Base-by-base conservation (phyloP, 2,329 filamentous ascomycete species). In the Pyricularia sp. region DNA sequence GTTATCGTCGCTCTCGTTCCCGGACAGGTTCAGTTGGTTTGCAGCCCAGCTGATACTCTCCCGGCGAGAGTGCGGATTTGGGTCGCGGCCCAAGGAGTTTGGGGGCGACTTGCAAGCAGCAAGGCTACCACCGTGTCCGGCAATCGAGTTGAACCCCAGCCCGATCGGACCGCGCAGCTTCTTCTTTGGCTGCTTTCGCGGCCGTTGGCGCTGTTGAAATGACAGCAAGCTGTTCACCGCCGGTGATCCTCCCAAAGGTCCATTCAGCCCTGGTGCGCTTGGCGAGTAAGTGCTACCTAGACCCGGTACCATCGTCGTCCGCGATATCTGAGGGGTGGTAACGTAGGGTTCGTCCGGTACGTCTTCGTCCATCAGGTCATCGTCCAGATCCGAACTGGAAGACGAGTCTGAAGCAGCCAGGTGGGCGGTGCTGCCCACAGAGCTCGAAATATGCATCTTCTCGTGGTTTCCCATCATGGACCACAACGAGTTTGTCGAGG, bases 11-110 rank as follows among this genome's bases (percentile, higher is more conserved):
- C 88, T 90, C 70, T 96, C 93, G 69, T 88, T 92, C 4, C 91
- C 84, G 64, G 85, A 87, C 49, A 97, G 88, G 68, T 94, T 88
- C 24, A 97, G 78, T 70, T 96, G 91, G 69, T 94, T 93, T 19
- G 93, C 93, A 49, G 93, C 91, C 79, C 94, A 87, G 69, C 90
- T 96, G 66, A 97, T 87, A 74, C 91, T 96, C 75, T 97, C 93
- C 59, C 93, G 83, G 60, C 93, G 83, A 9, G 88, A 82, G 53
- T 82, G 79, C 4, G 78, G 68, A 53, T 75, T 75, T 65, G 59
- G 3, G 22, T 28, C 30, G 9, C 66, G 66, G 3, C 71, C 67
- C 49, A 75, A 59, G 61, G 74, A 76, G 35, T 70, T 74, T 0
- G 93, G 90, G 10, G 93, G 92, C 19, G 92, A 96, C 65, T 86